phyloP scores from a whole-genome alignment of 192 early-diverging fungal genomes.

The Coemansia sp. region DNA sequence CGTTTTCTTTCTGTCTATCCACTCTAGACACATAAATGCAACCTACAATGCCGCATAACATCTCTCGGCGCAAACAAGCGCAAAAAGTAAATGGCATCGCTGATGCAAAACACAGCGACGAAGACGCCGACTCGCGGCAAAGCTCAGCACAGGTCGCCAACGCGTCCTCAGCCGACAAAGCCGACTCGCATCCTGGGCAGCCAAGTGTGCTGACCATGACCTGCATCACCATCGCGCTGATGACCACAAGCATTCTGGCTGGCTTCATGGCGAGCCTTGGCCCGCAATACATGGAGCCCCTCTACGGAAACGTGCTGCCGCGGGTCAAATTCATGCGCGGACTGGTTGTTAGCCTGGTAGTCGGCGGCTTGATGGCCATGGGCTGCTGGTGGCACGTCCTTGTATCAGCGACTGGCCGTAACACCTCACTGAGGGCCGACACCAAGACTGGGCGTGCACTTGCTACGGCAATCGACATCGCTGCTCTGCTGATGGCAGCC shows the following conservation, averaged over 20 bases:
- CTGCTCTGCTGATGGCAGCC: constrained; percentile 55
- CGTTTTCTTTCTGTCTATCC: no score
- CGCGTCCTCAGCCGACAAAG: no score
- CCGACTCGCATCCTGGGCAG: constrained; percentile 1
- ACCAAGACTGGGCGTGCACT: constrained; percentile 38
- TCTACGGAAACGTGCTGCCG: constrained; percentile 69
- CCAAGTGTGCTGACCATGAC: constrained; percentile 4
- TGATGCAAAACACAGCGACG: no score
- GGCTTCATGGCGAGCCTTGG: constrained; percentile 49
- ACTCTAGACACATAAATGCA: no score
- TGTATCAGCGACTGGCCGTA: background rate
- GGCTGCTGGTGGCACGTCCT: constrained; percentile 31
- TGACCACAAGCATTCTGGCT: constrained; percentile 25
- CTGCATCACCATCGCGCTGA: constrained; percentile 21
- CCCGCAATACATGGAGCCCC: constrained; percentile 64
- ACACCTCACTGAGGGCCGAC: constrained; percentile 17
- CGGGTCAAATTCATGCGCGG: constrained; percentile 49
- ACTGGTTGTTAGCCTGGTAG: constrained; percentile 32
- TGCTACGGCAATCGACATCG: constrained; percentile 51
- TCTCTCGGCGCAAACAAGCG: no score
- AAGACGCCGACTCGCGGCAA: no score
- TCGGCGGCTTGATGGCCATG: constrained; percentile 50
- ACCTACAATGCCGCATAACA: background rate
- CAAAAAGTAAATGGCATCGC: no score
- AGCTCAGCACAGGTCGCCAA: no score